These are phyloP conservation scores for Cadophora sp. DNA, from an alignment of 2,329 filamentous ascomycete genomes.

Conservation along the genomic window DNA sequence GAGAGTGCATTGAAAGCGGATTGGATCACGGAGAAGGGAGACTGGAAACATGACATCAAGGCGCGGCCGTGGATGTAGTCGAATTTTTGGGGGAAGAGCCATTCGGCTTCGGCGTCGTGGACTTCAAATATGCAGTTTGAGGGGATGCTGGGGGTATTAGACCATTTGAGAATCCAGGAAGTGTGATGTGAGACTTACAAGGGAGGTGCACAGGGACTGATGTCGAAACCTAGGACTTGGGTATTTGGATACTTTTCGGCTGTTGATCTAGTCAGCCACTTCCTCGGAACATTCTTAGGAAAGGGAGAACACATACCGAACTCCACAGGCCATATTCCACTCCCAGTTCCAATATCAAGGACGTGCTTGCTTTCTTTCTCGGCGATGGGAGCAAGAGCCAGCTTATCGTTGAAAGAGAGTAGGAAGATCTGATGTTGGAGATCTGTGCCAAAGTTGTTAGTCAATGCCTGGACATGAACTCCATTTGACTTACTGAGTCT, in stretches of 20 bases:
- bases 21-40: constrained; percentile 2
- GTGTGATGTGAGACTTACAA: constrained; percentile 39
- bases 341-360: constrained; percentile 50
- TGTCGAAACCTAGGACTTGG: constrained; percentile 41
- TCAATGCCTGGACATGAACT: not conserved
- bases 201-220: constrained; percentile 45
- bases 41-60: constrained; percentile 18
- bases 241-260: constrained; percentile 38
- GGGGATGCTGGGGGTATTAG: constrained; percentile 49
- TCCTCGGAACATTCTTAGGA: not conserved
- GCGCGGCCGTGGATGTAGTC: constrained; percentile 35
- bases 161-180: too few relatives aligned
- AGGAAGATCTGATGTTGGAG: constrained; percentile 41
- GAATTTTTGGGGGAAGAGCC: constrained; percentile 38
- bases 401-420: constrained; percentile 29
- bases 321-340: constrained; percentile 51
- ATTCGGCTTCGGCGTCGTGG: constrained; percentile 56
- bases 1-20: constrained; percentile 1
- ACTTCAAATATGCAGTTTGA: constrained; percentile 68
- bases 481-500: not conserved
- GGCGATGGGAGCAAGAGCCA: constrained; percentile 28
- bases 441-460: constrained; percentile 26
- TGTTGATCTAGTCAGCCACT: constrained; percentile 18
- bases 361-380: constrained; percentile 39
- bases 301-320: constrained; percentile 33